These are phyloP conservation scores for Candida maltosa DNA, from an alignment of 805 yeast species.

Conservation along the genomic window DNA sequence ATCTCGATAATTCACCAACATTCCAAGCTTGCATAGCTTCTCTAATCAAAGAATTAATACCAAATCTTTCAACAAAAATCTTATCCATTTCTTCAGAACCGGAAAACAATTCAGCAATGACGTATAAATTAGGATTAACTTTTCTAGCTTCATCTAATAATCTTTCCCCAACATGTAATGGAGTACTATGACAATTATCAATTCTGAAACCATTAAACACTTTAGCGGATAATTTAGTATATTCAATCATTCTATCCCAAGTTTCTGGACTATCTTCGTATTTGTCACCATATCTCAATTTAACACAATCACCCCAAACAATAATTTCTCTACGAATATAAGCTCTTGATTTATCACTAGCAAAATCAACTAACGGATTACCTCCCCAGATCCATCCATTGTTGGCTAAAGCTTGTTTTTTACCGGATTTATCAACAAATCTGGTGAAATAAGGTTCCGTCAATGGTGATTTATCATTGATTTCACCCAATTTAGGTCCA, in stretches of 20 bases:
- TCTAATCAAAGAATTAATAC: slow-evolving; percentile 83
- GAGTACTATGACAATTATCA: slow-evolving; percentile 96
- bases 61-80: slow-evolving; percentile 84
- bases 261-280: slow-evolving; percentile 84
- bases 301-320: slow-evolving; percentile 97
- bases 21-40: slow-evolving; percentile 98
- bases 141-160: slow-evolving; percentile 84
- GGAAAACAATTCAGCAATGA: slow-evolving; percentile 90
- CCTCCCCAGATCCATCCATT: slow-evolving; percentile 99
- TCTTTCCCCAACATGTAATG: slow-evolving; percentile 88
- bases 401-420: slow-evolving; percentile 74
- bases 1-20: slow-evolving; percentile 77
- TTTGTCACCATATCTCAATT: slow-evolving; percentile 75
- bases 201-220: slow-evolving; percentile 85
- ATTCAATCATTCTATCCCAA: slow-evolving; percentile 85
- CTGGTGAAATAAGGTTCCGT: slow-evolving; percentile 88
- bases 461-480: slow-evolving; percentile 50
- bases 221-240: slow-evolving; percentile 67
- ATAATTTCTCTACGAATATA: slow-evolving; percentile 89
- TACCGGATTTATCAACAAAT: slow-evolving; percentile 51
- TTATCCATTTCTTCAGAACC: slow-evolving; percentile 92
- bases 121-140: slow-evolving; percentile 81
- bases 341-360: slow-evolving; percentile 72
- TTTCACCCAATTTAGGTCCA: slow-evolving; percentile 79
- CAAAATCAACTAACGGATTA: slow-evolving; percentile 90